These are phyloP conservation scores for Aspergillus caelatus DNA, from an alignment of 2,329 filamentous ascomycete genomes.

Conservation along the genomic window DNA sequence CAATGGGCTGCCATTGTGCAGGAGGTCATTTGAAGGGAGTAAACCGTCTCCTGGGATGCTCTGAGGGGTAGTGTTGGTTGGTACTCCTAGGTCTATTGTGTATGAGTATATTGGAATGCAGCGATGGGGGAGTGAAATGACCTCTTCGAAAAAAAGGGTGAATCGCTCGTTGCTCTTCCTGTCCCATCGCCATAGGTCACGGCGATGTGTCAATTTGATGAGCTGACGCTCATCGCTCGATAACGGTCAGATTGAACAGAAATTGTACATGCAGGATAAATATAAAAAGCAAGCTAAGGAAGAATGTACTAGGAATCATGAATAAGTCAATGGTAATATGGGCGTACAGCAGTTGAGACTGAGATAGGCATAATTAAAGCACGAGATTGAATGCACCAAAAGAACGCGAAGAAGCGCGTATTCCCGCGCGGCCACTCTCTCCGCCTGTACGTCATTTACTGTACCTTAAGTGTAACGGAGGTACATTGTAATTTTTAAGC, in stretches of 20 bases:
- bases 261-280: not conserved
- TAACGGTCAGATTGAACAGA: not conserved
- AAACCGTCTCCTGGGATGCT: not conserved
- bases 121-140: conserved; percentile 23
- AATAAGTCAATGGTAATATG: not conserved
- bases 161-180: conserved; percentile 40
- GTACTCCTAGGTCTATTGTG: conserved; percentile 22
- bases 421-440: conserved; percentile 10
- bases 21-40: conserved; percentile 10
- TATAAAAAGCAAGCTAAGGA: not conserved
- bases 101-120: conserved; percentile 13
- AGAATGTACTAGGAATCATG: not conserved
- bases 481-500: not conserved
- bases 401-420: conserved; percentile 28
- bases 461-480: not conserved
- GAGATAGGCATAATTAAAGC: conserved; percentile 14
- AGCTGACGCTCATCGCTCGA: conserved; percentile 26
- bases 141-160: conserved; percentile 48
- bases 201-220: conserved; percentile 30
- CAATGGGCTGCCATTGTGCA: not conserved
- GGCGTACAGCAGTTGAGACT: not conserved
- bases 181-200: conserved; percentile 41
- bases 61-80: conserved; percentile 9
- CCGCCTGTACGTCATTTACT: conserved; percentile 22
- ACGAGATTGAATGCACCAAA: conserved; percentile 14